Conservation (phyloP, 345 rosid genomes). For the Populus simonii region DNA sequence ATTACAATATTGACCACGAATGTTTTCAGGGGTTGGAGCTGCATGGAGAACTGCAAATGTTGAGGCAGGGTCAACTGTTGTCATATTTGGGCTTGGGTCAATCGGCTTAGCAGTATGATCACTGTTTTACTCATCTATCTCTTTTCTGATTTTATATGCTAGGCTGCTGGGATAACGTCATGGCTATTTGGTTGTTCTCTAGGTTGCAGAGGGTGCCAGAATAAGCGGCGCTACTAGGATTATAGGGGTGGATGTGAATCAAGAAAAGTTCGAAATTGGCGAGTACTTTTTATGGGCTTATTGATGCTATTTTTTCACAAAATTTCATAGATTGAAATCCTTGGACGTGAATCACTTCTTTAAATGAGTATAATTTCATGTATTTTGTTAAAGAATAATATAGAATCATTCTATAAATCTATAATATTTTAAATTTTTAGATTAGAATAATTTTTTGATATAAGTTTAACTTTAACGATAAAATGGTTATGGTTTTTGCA, state of each 20-base stretch:
- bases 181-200: constrained; percentile 3
- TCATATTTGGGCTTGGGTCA: constrained; percentile 80
- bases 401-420: too few relatives aligned
- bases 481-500: too few relatives aligned
- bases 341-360: too few relatives aligned
- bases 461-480: too few relatives aligned
- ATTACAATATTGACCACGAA: not conserved
- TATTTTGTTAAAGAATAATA: too few relatives aligned
- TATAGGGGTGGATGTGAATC: constrained; percentile 72
- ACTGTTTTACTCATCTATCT: not conserved
- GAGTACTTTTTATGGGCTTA: constrained; percentile 14
- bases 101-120: constrained; percentile 75
- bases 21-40: constrained; percentile 70
- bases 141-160: not conserved
- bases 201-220: constrained; percentile 90
- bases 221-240: constrained; percentile 73
- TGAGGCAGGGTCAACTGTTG: constrained; percentile 81
- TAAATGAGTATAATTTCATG: too few relatives aligned
- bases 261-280: constrained; percentile 67
- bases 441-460: too few relatives aligned
- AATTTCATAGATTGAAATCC: too few relatives aligned
- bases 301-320: not conserved
- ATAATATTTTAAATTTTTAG: too few relatives aligned
- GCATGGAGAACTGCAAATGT: constrained; percentile 82
- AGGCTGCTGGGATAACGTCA: not conserved